Evolutionary conservation across 805 yeast species (phyloP).

Genomic region (Deakozyma indianensis): DNA sequence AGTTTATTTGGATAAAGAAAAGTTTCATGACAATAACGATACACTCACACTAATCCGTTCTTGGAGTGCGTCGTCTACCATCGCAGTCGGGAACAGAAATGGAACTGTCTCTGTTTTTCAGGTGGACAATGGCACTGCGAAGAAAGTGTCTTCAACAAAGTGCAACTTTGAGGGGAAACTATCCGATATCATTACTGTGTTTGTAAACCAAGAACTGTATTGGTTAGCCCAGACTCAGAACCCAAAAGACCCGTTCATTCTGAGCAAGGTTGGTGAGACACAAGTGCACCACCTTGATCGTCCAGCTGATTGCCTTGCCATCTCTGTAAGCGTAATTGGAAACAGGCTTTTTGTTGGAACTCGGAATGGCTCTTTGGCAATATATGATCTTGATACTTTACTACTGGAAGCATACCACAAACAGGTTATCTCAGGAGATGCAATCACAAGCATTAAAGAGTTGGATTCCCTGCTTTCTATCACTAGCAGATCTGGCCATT

Average conservation of each 20-base stretch:
- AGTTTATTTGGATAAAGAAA: constrained; percentile 18
- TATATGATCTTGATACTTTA: constrained; percentile 28
- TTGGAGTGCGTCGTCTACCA: constrained; percentile 32
- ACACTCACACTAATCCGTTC: constrained; percentile 5
- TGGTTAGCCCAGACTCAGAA: constrained; percentile 54
- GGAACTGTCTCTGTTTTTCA: constrained; percentile 9
- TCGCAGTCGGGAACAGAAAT: constrained; percentile 25
- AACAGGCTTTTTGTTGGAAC: constrained; percentile 48
- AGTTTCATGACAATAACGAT: neutral
- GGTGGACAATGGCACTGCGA: constrained; percentile 10
- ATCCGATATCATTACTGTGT: constrained; percentile 13
- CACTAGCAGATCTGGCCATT: constrained; percentile 16
- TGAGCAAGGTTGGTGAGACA: constrained; percentile 25
- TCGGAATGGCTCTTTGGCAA: constrained; percentile 49
- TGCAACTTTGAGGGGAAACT: constrained; percentile 24
- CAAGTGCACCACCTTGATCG: constrained; percentile 9
- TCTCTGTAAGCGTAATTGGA: constrained; percentile 36
- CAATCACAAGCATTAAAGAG: constrained; percentile 13
- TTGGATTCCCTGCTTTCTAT: constrained; percentile 3
- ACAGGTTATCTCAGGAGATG: constrained; percentile 9
- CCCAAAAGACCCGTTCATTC: constrained; percentile 37
- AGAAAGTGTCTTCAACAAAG: constrained; percentile 7
- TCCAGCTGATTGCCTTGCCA: constrained; percentile 39
- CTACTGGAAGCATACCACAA: neutral
- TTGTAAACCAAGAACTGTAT: constrained; percentile 7